Percentiles rank a stretch among this genome's conserved stretches.
phyloP scores from a whole-genome alignment of 2,329 filamentous ascomycete species.

The Hypoxylon sp. region DNA sequence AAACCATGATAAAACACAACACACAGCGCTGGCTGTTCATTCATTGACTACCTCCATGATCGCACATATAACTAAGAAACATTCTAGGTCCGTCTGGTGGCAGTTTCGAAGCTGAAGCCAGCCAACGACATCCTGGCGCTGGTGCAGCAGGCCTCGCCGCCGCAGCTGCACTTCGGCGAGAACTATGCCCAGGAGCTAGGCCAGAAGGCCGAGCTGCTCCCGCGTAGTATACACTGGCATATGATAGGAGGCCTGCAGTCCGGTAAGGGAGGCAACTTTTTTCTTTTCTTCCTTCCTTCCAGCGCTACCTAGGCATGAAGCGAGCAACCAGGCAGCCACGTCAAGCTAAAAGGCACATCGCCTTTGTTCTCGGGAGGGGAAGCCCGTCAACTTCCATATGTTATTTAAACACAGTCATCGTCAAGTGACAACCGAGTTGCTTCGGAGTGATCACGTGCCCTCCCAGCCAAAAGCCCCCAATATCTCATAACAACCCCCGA shows the following conservation, averaged over 20 bases:
- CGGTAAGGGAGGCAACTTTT: conserved; percentile 56
- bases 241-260: conserved; percentile 96
- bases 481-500: background rate
- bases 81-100: conserved; percentile 82
- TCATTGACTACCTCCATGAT: background rate
- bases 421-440: background rate
- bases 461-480: background rate
- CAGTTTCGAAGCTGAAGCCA: conserved; percentile 96
- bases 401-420: background rate
- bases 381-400: background rate
- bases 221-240: conserved; percentile 86
- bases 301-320: background rate
- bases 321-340: no score
- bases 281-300: background rate
- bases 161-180: conserved; percentile 89
- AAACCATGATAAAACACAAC: background rate
- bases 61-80: conserved; percentile 5
- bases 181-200: conserved; percentile 94
- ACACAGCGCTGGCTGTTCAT: background rate
- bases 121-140: conserved; percentile 90
- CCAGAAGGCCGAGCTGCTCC: conserved; percentile 86
- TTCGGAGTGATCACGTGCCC: background rate
- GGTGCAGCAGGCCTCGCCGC: conserved; percentile 70
- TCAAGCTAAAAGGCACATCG: background rate
- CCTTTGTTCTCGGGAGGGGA: background rate